A percentile compares a stretch with the other conserved stretches of the same genome.
Conservation (phyloP, 2,329 filamentous ascomycete species). For the Colletotrichum tofieldiae region DNA sequence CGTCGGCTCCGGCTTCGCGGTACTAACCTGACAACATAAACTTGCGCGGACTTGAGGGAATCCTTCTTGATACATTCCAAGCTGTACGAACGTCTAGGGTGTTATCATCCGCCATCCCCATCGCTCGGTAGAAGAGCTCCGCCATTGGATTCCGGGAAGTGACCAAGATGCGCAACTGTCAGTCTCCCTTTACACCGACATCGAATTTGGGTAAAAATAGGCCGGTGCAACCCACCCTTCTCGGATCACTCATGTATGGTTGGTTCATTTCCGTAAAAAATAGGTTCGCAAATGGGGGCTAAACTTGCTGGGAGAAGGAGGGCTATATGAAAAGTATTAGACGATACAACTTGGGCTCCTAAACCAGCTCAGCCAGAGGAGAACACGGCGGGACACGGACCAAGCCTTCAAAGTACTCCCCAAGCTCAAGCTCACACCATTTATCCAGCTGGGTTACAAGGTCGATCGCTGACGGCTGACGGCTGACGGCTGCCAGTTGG, state of each 20-base stretch:
- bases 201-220: conserved; percentile 11
- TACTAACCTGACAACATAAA: neutral
- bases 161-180: neutral
- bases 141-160: neutral
- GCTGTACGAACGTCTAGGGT: neutral
- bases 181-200: neutral
- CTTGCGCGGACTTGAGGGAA: neutral
- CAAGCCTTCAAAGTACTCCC: conserved; percentile 13
- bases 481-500: conserved; percentile 10
- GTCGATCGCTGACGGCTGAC: conserved; percentile 25
- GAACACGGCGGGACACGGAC: conserved; percentile 23
- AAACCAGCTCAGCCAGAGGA: neutral
- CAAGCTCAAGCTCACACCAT: neutral
- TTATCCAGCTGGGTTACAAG: conserved; percentile 11
- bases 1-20: too few relatives aligned
- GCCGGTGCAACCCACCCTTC: neutral
- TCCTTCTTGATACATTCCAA: neutral
- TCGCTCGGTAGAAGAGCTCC: conserved; percentile 9
- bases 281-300: conserved; percentile 7
- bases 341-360: neutral
- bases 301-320: conserved; percentile 8
- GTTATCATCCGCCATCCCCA: neutral
- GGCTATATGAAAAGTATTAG: conserved; percentile 15
- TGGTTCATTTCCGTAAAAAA: conserved; percentile 12
- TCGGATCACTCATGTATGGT: neutral